Evolutionary conservation across 208 protist species (phyloP), one percentile per base, ranked within the genome.

Genomic region (Crithidia acanthocephali): DNA sequence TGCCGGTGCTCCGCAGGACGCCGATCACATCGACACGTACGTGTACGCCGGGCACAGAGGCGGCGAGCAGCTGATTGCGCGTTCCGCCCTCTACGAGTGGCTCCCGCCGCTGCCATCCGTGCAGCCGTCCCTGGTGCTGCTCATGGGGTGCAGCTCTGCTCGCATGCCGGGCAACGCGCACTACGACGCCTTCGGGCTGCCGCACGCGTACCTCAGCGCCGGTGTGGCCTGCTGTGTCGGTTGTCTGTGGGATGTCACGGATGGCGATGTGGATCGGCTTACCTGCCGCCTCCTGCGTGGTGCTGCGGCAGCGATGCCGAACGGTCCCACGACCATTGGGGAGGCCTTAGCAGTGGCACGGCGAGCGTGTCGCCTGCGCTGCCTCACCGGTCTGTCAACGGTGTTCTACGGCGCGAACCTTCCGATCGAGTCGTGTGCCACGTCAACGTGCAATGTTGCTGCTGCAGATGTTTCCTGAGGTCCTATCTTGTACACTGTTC

Each of bases 101-200:
- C 51, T 90, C 13, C 80, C 87, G 44, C 37, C 66, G 25, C 13
- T 35, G 9, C 11, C n/a, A 0, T 47, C 40, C 18, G 22, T 40
- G 11, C 28, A 37, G 11, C 13, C 72, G 22, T 37, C 70, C 23
- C 60, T 78, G 10, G 78, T 89, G 23, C 65, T 91, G 48, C 77
- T 95, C 23, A 93, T 96, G 87, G 87, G 91, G n/a, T 96, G 91
- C 81, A 87, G 88, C 72, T 89, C 85, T 25, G 91, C 91, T 1
- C 75, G 76, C 25, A 73, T 91, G 64, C 45, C 76, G 0, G 72
- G 73, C 37, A 74, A 63, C 52, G 72, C 53, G 22, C 35, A 58
- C 18, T 83, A 72, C 68, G 86, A 90, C 30, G 69, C 62, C 42
- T 78, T 83, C 48, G 91, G 88, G 13, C 81, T 94, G 80, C 91